Conservation (phyloP, 345 rosid genomes). For the Garcia nutans region DNA sequence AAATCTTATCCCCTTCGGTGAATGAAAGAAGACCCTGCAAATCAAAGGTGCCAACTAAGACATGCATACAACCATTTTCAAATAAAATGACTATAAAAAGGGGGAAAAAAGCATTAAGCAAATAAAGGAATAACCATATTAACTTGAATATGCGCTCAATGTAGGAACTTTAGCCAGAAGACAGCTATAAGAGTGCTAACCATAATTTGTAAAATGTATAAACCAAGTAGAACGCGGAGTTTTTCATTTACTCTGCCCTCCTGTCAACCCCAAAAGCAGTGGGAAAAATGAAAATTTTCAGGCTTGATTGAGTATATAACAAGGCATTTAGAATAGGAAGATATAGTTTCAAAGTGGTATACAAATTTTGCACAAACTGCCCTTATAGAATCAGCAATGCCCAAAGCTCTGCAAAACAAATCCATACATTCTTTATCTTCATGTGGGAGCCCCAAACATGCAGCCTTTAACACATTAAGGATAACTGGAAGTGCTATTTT, state of each 20-base stretch:
- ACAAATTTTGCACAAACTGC: constrained; percentile 62
- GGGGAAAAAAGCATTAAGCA: neutral
- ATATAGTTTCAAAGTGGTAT: constrained; percentile 19
- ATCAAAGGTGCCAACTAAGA: constrained; percentile 31
- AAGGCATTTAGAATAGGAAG: constrained; percentile 13
- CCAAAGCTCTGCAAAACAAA: constrained; percentile 58
- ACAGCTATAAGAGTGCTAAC: constrained; percentile 39
- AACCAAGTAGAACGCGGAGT: constrained; percentile 66
- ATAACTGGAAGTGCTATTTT: constrained; percentile 66
- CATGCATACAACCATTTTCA: neutral
- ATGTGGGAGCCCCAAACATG: constrained; percentile 39
- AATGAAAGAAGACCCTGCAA: constrained; percentile 69
- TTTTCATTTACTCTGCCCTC: constrained; percentile 49
- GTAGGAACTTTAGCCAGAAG: neutral
- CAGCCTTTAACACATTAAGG: constrained; percentile 51
- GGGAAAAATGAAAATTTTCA: neutral
- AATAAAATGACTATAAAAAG: neutral
- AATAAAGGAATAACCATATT: neutral
- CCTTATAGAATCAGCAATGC: constrained; percentile 56
- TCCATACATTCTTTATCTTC: constrained; percentile 35
- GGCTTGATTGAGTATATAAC: neutral
- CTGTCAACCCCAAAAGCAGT: constrained; percentile 37
- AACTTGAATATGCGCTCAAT: neutral
- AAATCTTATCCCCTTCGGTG: constrained; percentile 34
- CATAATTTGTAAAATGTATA: constrained; percentile 66